Evolutionary conservation across 1,139 yeast species (phyloP), one percentile per base, ranked within the genome.

Genomic region (Taiozyma sp.): DNA sequence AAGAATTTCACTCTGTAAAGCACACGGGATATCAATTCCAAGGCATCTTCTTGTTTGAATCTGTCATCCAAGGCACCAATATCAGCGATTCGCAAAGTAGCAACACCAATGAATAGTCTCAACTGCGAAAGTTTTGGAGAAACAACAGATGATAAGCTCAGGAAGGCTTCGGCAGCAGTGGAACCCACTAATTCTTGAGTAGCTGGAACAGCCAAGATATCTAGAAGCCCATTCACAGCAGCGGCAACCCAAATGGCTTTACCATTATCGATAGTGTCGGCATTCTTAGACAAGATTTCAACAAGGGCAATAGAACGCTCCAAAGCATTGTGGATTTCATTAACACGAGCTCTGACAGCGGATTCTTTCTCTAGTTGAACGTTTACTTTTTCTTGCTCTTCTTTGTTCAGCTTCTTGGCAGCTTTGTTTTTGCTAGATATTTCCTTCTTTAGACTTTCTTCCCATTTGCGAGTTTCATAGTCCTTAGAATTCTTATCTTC

Each of bases 391-490:
- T 62, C 70, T 60, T 83, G 87, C 54, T 93, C 96, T 62, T 91
- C 97, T 59, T 82, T 87, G 10, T 96, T 77, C 47, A 85, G 72
- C 62, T 85, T 87, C 68, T 78, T 81, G 16, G 52, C 45, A 10
- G 57, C 67, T 43, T 66, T 66, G 43, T 73, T 73, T 66, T 84
- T 84, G 51, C 75, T 73, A 1, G 86, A 84, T 51, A 90, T 74
- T 64, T 89, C 93, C 57, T 82, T 82, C 60, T 92, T 81, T 46
- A 93, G 79, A 48, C 80, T 79, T 61, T 86, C 92, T 66, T 93
- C 99, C 98, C 99, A 93, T 63, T 88, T 84, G 56, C 80, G 75
- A 16, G 91, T 87, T 60, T 88, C 96, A 64, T 88, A 89, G 62
- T 91, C 97, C 63, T 83, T 89, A 4, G 87, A 70, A 64, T 88